Conservation (phyloP, 1,139 yeast genomes). For the Geotrichum aggregatum region DNA sequence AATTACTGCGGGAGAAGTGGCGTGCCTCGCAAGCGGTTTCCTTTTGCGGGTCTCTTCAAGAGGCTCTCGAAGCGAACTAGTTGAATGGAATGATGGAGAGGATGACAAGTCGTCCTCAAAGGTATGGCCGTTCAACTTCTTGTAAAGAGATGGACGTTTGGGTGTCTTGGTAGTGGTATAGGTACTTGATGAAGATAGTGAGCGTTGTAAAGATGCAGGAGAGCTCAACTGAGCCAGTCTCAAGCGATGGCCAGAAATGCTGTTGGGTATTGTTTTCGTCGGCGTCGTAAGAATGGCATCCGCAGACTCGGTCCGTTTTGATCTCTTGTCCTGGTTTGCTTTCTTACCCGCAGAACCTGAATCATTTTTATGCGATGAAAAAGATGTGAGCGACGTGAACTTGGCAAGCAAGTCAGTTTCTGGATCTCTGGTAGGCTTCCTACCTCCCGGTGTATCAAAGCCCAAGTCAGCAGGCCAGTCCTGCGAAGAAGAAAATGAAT, state of each 20-base stretch:
- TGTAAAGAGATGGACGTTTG: too few species aligned
- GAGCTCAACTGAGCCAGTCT: not conserved
- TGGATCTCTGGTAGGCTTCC: constrained; percentile 7
- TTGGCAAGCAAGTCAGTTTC: constrained; percentile 13
- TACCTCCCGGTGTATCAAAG: not conserved
- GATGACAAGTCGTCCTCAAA: too few species aligned
- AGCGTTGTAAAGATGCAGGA: constrained; percentile 1
- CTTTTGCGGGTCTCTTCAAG: too few species aligned
- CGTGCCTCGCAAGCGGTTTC: not conserved
- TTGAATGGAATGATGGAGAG: too few species aligned
- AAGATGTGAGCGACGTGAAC: not conserved
- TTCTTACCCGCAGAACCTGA: too few species aligned
- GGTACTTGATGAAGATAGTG: not conserved
- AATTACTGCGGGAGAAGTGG: constrained; percentile 3
- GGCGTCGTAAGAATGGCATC: constrained; percentile 1
- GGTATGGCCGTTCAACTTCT: too few species aligned
- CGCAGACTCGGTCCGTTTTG: constrained; percentile 2
- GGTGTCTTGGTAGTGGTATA: too few species aligned
- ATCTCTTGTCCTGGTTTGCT: not conserved
- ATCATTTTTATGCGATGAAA: not conserved
- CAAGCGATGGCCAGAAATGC: too few species aligned
- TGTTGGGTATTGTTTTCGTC: not conserved
- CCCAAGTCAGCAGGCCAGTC: not conserved
- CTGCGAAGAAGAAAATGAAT: not conserved
- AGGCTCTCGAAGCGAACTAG: too few species aligned